These are phyloP conservation scores for Tephrocybe sp. DNA, from an alignment of 768 basidiomycete species.

Conservation along the genomic window DNA sequence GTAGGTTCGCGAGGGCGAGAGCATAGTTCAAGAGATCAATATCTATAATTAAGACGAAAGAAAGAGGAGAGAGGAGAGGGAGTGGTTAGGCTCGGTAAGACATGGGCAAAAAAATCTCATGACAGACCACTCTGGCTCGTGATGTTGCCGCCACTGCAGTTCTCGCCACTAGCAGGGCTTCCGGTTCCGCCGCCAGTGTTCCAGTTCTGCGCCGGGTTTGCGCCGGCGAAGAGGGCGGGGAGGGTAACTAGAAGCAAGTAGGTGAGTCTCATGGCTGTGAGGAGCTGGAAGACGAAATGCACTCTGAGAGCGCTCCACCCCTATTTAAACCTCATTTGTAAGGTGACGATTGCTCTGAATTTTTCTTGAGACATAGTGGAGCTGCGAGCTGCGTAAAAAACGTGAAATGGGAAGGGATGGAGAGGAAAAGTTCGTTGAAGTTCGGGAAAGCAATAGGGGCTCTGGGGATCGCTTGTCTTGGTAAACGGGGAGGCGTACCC, in stretches of 20 bases:
- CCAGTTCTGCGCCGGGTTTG: not conserved
- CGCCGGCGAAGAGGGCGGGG: not conserved
- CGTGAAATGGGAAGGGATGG: not conserved
- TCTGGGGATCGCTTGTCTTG: not conserved
- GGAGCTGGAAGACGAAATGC: not conserved
- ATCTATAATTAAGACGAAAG: constrained; percentile 8
- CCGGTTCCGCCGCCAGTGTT: not conserved
- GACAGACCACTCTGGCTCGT: constrained; percentile 11
- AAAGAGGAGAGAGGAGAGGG: too few relatives aligned
- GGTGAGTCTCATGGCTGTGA: constrained; percentile 10
- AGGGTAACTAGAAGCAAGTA: constrained; percentile 4
- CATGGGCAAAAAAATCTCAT: constrained; percentile 3
- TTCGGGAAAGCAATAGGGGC: not conserved
- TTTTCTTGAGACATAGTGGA: constrained; percentile 13
- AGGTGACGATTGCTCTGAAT: constrained; percentile 6
- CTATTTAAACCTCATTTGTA: constrained; percentile 14
- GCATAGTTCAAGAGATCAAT: constrained; percentile 11
- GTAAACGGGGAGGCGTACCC: not conserved
- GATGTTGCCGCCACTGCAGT: not conserved
- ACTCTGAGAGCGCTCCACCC: constrained; percentile 2
- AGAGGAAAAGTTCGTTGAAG: constrained; percentile 1
- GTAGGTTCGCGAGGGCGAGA: constrained; percentile 12
- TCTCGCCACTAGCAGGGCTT: too few relatives aligned
- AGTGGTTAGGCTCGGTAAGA: not conserved
- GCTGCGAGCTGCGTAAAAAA: not conserved